Base-by-base conservation (phyloP, 148 eudicot species). In the Vaccinium macrocarpon region DNA sequence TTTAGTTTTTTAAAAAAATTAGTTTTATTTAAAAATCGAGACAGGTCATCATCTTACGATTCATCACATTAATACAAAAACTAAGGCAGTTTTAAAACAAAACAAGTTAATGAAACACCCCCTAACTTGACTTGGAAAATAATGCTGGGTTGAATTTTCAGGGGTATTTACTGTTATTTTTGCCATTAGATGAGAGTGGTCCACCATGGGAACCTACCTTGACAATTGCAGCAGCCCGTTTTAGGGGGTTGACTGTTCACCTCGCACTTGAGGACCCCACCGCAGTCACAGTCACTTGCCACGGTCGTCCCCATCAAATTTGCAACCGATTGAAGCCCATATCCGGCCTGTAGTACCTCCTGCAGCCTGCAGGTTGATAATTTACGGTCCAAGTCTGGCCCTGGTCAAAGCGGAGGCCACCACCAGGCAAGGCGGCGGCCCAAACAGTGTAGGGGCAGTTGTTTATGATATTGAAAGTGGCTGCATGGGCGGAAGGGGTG, bases 251-350 rank as follows among this genome's bases (percentile, higher is more conserved):
- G 18, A 1, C 93, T 91, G 25, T 66, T 86, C 0, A 8, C 85
- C 11, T 56, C 32, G 87, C 96, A 93, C 1, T 84, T 25, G 3
- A 89, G 91, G 11, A 87, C 70, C 1, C 92, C 92, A 4, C 85
- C 85, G 52, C 96, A 93, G 68, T 89, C 93, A 1, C 94, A 93
- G 66, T 42, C 95, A 92, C 4, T 32, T 57, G 23, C 91, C 91
- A 0, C 56, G 71, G 0, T 91, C 92, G 0, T 68, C 21, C 1
- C 73, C 89, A 71, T 91, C 88, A 18, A 81, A 84, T n/a, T 27
- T 88, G 88, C 93, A 91, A 0, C 82, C 81, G 2, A 94, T 93
- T 0, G 93, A 88, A 59, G 80, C 87, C 96, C 96, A 91, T 2
- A 93, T 84, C 9, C 93, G 91, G 32, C 86, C 92, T 56, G 19